Evolutionary conservation across 2,329 filamentous ascomycete genomes (phyloP).

Genomic region (Ascocoryne sarcoides): DNA sequence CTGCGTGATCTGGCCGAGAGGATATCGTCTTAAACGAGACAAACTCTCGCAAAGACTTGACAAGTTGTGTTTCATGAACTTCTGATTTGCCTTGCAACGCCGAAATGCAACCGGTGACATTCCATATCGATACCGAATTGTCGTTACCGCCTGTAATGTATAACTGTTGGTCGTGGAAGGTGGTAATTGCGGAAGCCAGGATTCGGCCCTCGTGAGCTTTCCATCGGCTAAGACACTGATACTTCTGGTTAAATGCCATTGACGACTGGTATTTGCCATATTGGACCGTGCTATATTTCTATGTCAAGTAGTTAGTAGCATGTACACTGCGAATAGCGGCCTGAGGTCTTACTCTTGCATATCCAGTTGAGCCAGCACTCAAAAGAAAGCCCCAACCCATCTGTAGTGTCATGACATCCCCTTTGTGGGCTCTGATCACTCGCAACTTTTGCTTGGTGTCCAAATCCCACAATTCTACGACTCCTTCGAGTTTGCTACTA

Average conservation of each 20-base stretch:
- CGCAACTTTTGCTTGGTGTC: slow-evolving; percentile 87
- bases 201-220: slow-evolving; percentile 81
- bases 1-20: slow-evolving; percentile 73
- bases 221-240: slow-evolving; percentile 71
- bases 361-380: slow-evolving; percentile 83
- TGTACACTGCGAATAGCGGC: background rate
- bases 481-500: slow-evolving; percentile 75
- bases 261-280: slow-evolving; percentile 47
- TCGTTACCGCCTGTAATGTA: slow-evolving; percentile 94
- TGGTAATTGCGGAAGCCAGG: slow-evolving; percentile 70
- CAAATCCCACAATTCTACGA: slow-evolving; percentile 93
- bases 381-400: slow-evolving; percentile 81
- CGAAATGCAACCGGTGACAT: slow-evolving; percentile 42
- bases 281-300: slow-evolving; percentile 61
- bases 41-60: slow-evolving; percentile 74
- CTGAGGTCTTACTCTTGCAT: slow-evolving; percentile 58
- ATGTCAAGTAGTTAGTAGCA: slow-evolving; percentile 5
- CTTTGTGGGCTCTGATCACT: slow-evolving; percentile 71
- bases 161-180: slow-evolving; percentile 63
- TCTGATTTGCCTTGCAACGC: slow-evolving; percentile 17
- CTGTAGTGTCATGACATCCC: slow-evolving; percentile 78
- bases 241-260: slow-evolving; percentile 61
- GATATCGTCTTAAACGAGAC: slow-evolving; percentile 90
- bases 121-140: slow-evolving; percentile 81
- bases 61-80: slow-evolving; percentile 43